phyloP scores from a whole-genome alignment of 768 basidiomycete genomes.

The Naganishia randhawae region DNA sequence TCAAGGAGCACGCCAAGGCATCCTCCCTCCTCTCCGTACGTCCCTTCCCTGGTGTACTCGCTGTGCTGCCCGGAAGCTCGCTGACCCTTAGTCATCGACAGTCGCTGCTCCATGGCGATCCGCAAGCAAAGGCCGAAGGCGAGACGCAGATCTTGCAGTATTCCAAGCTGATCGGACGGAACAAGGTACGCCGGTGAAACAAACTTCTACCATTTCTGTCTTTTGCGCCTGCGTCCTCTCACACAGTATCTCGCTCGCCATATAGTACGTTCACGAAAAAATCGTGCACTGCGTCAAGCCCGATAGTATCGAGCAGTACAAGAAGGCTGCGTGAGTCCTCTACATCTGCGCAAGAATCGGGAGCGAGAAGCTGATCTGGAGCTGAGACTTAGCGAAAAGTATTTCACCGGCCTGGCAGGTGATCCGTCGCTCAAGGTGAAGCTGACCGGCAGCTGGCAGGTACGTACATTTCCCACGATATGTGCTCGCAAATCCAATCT shows the following conservation, averaged over 20 bases:
- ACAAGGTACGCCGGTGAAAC: conserved; percentile 64
- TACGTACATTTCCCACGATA: conserved; percentile 53
- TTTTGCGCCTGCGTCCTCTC: conserved; percentile 17
- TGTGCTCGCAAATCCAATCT: no score
- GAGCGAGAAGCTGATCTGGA: conserved; percentile 8
- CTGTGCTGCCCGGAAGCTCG: background rate
- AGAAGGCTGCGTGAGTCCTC: conserved; percentile 71
- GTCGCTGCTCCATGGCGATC: conserved; percentile 79
- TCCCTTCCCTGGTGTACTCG: background rate
- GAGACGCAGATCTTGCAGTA: conserved; percentile 74
- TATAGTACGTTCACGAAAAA: conserved; percentile 56
- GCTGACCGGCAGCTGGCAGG: conserved; percentile 91
- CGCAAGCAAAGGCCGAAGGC: conserved; percentile 78
- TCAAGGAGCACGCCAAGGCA: background rate
- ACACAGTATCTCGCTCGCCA: no score
- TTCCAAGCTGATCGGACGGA: conserved; percentile 79
- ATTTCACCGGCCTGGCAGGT: conserved; percentile 74
- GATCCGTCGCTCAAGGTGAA: conserved; percentile 74
- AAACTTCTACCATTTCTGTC: background rate
- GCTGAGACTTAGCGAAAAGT: conserved; percentile 61
- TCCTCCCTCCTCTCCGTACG: background rate
- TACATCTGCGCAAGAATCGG: conserved; percentile 11
- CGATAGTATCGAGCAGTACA: conserved; percentile 74
- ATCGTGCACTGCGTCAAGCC: conserved; percentile 74
- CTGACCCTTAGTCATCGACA: background rate